Evolutionary conservation across 768 basidiomycete species (phyloP).

Genomic region (Auricularia cornea): DNA sequence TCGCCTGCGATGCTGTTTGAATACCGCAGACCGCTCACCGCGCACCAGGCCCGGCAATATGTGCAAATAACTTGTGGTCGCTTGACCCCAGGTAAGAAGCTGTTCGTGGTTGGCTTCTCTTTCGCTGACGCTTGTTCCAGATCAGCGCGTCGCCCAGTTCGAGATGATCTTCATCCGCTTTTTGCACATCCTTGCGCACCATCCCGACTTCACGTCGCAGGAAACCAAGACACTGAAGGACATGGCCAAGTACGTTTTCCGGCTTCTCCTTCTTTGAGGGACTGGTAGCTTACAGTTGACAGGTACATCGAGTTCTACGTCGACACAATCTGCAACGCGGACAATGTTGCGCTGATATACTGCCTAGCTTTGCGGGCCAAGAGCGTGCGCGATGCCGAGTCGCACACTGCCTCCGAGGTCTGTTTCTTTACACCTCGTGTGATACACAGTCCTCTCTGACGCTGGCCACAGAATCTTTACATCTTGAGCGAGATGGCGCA

Average conservation of each 20-base stretch:
- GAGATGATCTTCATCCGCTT: slow-evolving; percentile 82
- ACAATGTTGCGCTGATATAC: slow-evolving; percentile 79
- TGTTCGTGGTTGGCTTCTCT: not conserved
- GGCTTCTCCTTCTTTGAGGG: not conserved
- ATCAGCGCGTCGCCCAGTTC: slow-evolving; percentile 56
- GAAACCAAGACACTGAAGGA: slow-evolving; percentile 62
- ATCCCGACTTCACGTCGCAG: slow-evolving; percentile 73
- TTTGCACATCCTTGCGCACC: slow-evolving; percentile 83
- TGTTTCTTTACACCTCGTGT: slow-evolving; percentile 5
- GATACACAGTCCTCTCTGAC: not conserved
- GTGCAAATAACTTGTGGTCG: slow-evolving; percentile 5
- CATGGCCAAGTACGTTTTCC: slow-evolving; percentile 62
- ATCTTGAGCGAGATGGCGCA: slow-evolving; percentile 82
- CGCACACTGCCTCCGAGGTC: slow-evolving; percentile 63
- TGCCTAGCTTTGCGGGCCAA: slow-evolving; percentile 77
- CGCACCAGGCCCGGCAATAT: slow-evolving; percentile 12
- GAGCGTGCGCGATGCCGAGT: slow-evolving; percentile 74
- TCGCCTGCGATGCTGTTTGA: slow-evolving; percentile 10
- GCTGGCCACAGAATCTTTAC: slow-evolving; percentile 64
- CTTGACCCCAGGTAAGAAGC: slow-evolving; percentile 9
- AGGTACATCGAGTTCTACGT: slow-evolving; percentile 91
- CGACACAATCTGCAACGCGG: slow-evolving; percentile 62
- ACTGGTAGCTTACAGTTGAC: slow-evolving; percentile 1
- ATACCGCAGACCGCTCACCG: not conserved
- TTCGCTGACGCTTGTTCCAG: slow-evolving; percentile 5